Conservation (phyloP, 371 early-diverging fungal genomes). For the Dipsacomyces acuminosporus region DNA sequence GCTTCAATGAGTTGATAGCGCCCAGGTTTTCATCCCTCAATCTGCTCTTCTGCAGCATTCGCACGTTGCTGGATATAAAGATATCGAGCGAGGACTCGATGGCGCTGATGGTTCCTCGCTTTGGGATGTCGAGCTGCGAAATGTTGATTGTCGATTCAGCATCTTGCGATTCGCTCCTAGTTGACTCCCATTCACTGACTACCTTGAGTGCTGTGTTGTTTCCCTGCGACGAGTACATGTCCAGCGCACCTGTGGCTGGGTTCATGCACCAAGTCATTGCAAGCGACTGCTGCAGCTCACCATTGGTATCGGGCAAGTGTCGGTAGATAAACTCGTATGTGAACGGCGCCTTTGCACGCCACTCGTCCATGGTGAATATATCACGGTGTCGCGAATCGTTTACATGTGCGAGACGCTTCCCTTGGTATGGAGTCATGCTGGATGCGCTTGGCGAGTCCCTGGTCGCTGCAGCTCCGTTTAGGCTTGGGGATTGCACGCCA, state of each 20-base stretch:
- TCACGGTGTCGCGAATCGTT: constrained; percentile 3
- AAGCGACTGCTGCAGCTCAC: neutral
- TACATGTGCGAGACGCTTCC: too few relatives aligned
- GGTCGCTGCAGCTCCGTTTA: too few relatives aligned
- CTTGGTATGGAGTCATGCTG: too few relatives aligned
- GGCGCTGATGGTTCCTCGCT: constrained; percentile 4
- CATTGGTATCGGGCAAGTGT: constrained; percentile 3
- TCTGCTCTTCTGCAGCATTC: constrained; percentile 7
- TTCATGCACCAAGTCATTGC: too few relatives aligned
- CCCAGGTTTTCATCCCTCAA: constrained; percentile 12
- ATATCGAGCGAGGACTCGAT: constrained; percentile 9
- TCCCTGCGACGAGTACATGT: constrained; percentile 27
- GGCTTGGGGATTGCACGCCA: too few relatives aligned
- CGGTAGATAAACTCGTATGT: constrained; percentile 27
- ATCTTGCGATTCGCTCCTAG: neutral
- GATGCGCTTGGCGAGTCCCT: too few relatives aligned
- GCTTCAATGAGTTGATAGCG: constrained; percentile 17
- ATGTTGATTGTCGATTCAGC: constrained; percentile 11
- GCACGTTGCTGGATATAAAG: constrained; percentile 11
- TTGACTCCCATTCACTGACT: constrained; percentile 4
- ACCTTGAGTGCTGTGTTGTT: constrained; percentile 4
- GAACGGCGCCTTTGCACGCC: constrained; percentile 22
- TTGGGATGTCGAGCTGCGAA: constrained; percentile 15
- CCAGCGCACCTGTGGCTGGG: neutral
- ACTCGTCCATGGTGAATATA: constrained; percentile 6